Evolutionary conservation across 2,329 filamentous ascomycete genomes (phyloP), one percentile per base, ranked within the genome.

Genomic region (Plenodomus tracheiphilus): DNA sequence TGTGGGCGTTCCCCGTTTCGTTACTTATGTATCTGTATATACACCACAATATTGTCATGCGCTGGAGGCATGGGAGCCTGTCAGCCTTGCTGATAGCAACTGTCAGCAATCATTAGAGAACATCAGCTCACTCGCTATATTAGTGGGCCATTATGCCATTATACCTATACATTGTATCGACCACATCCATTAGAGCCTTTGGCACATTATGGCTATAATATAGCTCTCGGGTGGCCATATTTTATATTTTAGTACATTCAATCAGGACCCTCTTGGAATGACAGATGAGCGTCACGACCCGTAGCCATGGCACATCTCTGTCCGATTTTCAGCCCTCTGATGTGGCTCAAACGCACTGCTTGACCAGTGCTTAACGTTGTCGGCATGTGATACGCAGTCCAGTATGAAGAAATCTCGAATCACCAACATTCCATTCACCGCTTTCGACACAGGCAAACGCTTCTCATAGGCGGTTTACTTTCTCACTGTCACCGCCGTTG

Each of bases 131-230:
- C n/a, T n/a, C n/a, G n/a, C n/a, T n/a, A n/a, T n/a, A n/a, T n/a
- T n/a, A n/a, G n/a, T n/a, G n/a, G n/a, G n/a, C n/a, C n/a, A n/a
- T n/a, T n/a, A n/a, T n/a, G n/a, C n/a, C n/a, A n/a, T n/a, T n/a
- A n/a, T n/a, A n/a, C n/a, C n/a, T n/a, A n/a, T n/a, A n/a, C n/a
- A n/a, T n/a, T n/a, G n/a, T n/a, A n/a, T n/a, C n/a, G n/a, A n/a
- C n/a, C n/a, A n/a, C n/a, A n/a, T n/a, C n/a, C n/a, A n/a, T n/a
- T n/a, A n/a, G n/a, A n/a, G n/a, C 48, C 49, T 51, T 49, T 28
- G 57, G 62, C 60, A 55, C 63, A 61, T 41, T 57, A 60, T 58
- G 53, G 63, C 59, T 39, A 40, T 30, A 41, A 46, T 55, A 28
- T 40, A 51, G 41, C 22, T 41, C 42, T 17, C 42, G 35, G 21